Evolutionary conservation across 352 stramenopile genomes (phyloP).

Genomic region (Phytopythium ostracodes): DNA sequence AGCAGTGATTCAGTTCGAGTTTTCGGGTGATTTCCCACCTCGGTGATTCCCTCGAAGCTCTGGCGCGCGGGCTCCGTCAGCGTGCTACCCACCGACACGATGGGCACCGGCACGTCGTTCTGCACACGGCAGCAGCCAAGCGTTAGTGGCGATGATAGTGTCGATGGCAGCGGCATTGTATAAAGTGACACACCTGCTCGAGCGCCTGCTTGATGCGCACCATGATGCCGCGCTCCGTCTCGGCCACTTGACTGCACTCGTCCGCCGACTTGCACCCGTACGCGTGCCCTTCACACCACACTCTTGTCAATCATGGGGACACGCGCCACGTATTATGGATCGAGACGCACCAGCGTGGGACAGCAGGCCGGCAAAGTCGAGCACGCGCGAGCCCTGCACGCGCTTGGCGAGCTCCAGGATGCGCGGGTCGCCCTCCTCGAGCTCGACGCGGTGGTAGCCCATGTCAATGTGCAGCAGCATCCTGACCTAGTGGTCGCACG

Average conservation of each 20-base stretch:
- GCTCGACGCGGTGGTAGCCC: slow-evolving; percentile 67
- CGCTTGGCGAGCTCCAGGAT: slow-evolving; percentile 46
- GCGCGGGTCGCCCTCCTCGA: slow-evolving; percentile 50
- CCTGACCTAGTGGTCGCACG: slow-evolving; percentile 36
- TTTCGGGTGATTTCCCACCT: slow-evolving; percentile 40
- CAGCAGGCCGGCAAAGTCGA: slow-evolving; percentile 57
- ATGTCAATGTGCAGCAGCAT: slow-evolving; percentile 73
- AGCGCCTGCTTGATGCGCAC: slow-evolving; percentile 56
- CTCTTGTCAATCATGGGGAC: neutral
- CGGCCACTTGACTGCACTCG: slow-evolving; percentile 47
- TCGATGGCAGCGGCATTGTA: too few species aligned
- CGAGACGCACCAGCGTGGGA: slow-evolving; percentile 43
- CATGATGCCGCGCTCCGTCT: slow-evolving; percentile 59
- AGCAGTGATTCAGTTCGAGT: too few species aligned
- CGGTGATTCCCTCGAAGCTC: slow-evolving; percentile 64
- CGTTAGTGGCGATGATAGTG: neutral
- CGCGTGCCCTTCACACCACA: slow-evolving; percentile 35
- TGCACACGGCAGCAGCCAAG: slow-evolving; percentile 1
- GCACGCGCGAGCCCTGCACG: slow-evolving; percentile 40
- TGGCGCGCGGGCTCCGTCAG: slow-evolving; percentile 56
- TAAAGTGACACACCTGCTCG: slow-evolving; percentile 20
- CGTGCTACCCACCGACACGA: slow-evolving; percentile 66
- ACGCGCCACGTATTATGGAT: neutral
- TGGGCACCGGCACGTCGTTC: slow-evolving; percentile 43
- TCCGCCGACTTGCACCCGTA: slow-evolving; percentile 47